A percentile compares a stretch with the other conserved stretches of the same genome.
Evolutionary conservation across 2,329 filamentous ascomycete species (phyloP).

Genomic region (Zalaria obscura): DNA sequence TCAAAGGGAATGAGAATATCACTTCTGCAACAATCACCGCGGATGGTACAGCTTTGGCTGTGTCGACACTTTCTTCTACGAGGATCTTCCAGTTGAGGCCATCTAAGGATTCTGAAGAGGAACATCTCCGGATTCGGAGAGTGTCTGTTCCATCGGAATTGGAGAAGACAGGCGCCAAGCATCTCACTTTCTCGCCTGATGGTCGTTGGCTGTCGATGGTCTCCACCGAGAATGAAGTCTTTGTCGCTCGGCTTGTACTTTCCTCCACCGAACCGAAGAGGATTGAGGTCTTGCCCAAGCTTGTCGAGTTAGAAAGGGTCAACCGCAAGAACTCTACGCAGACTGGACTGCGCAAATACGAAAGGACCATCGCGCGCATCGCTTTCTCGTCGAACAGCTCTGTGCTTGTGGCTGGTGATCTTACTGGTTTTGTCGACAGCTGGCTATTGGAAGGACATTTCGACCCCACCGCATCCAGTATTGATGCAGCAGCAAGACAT

Average conservation of each 20-base stretch:
- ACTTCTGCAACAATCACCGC: conserved; percentile 57
- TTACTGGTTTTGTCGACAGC: conserved; percentile 75
- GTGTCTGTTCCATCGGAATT: conserved; percentile 48
- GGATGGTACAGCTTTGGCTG: conserved; percentile 60
- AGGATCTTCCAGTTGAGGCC: conserved; percentile 62
- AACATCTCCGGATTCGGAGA: conserved; percentile 52
- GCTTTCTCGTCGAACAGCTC: conserved; percentile 70
- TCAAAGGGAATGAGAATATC: conserved; percentile 62
- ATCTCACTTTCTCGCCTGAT: conserved; percentile 56
- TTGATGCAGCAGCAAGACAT: conserved; percentile 17
- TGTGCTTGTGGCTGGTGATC: conserved; percentile 64
- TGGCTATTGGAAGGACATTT: conserved; percentile 57
- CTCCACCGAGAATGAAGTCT: conserved; percentile 28
- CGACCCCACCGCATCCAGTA: conserved; percentile 29
- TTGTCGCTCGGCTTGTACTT: conserved; percentile 31
- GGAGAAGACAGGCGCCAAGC: conserved; percentile 49
- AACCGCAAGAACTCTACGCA: conserved; percentile 14
- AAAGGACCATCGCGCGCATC: conserved; percentile 57
- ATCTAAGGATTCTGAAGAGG: conserved; percentile 10
- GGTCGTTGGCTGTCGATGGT: conserved; percentile 52
- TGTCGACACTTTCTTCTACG: conserved; percentile 58
- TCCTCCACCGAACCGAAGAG: conserved; percentile 24
- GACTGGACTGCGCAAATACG: conserved; percentile 50
- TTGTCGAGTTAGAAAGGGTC: conserved; percentile 24
- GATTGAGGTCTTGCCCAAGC: conserved; percentile 21